Evolutionary conservation across 352 stramenopile genomes (phyloP), one percentile per base, ranked within the genome.

Genomic region (Globisporangium radiosum): DNA sequence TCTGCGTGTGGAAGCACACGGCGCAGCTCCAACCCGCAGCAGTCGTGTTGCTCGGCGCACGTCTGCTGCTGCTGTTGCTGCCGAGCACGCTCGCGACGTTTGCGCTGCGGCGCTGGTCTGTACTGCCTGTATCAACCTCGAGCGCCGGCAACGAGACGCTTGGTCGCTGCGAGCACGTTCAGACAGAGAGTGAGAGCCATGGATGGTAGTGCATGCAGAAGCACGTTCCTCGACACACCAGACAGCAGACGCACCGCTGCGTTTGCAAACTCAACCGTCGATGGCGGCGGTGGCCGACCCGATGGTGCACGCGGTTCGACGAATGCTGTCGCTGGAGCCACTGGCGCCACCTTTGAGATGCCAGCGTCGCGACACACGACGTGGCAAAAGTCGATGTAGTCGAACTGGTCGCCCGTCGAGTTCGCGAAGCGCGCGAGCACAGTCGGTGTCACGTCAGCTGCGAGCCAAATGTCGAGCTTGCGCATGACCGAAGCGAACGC

Each of bases 331-430:
- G 54, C n/a, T 17, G 14, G 19, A 17, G 51, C 39, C 4, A 36
- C 38, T 25, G 14, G n/a, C 10, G 50, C 13, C 43, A 33, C 25
- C 25, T 47, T 60, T 48, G n/a, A 13, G 17, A 33, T 59, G 43
- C 43, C n/a, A 5, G 7, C n/a, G n/a, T 50, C 45, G 45, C 45
- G 60, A 9, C 13, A 48, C 25, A 69, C 62, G 17, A 75, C 57
- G 48, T 87, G 71, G 56, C 74, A 86, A 51, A 90, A 89, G 51
- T 89, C 78, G 1, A 92, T 64, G 43, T 88, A 90, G 64, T 92
- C 80, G 57, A 92, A 85, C 44, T 69, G 79, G 37, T 86, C 73
- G 0, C 68, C 69, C 25, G 70, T 72, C 6, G 73, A 54, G 6
- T 62, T 65, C 0, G 70, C 69, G 62, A 87, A 92, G 14, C 80